Conservation (phyloP, 2,329 filamentous ascomycete genomes). For the Fusarium tjaetaba region DNA sequence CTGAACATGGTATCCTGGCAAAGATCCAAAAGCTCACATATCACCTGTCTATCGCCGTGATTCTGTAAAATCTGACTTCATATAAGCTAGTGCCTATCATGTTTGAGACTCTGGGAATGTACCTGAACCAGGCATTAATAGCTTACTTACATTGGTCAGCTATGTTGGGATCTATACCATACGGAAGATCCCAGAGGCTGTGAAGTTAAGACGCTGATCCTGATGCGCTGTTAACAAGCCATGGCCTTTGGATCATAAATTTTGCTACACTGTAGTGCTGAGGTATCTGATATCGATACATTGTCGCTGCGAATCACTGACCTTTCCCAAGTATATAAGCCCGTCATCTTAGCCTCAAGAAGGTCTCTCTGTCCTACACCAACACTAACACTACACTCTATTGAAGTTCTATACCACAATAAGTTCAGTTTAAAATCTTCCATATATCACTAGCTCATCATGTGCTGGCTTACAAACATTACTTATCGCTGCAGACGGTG, state of each 20-base stretch:
- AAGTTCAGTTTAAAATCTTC: rapidly evolving
- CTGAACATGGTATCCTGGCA: rapidly evolving
- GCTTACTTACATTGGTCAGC: too few species aligned
- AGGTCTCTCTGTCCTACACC: too few species aligned
- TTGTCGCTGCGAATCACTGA: neutral
- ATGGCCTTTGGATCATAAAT: rapidly evolving
- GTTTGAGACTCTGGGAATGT: rapidly evolving
- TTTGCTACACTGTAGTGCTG: too few species aligned
- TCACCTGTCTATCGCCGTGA: rapidly evolving
- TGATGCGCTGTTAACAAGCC: rapidly evolving
- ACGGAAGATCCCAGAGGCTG: neutral
- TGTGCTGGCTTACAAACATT: neutral
- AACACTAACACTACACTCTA: neutral
- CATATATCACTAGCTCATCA: neutral
- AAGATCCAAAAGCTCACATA: neutral
- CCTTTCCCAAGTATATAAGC: neutral
- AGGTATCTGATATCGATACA: rapidly evolving
- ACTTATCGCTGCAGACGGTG: neutral
- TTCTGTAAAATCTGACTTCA: too few species aligned
- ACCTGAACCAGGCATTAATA: neutral
- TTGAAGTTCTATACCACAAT: too few species aligned
- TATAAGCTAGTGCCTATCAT: too few species aligned
- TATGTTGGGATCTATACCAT: neutral
- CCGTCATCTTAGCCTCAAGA: neutral
- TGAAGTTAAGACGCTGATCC: too few species aligned